Evolutionary conservation across 495 filamentous ascomycete genomes (phyloP).

Genomic region (Amphirosellinia nigrospora): DNA sequence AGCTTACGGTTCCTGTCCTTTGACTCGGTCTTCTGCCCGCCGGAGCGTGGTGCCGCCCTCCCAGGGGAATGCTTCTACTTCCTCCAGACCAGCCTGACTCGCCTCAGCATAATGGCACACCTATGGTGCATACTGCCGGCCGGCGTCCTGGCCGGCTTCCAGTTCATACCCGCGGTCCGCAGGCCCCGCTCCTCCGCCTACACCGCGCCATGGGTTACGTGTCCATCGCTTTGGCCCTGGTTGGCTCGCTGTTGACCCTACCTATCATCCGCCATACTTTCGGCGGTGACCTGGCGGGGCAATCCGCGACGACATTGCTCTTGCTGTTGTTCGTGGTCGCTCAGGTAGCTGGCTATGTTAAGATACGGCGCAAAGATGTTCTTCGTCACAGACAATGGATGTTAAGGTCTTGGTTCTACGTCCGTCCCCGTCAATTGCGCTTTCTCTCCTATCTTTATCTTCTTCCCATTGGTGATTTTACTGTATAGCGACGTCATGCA

Average conservation of each 20-base stretch:
- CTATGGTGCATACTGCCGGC: constrained; percentile 16
- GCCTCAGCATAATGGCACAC: constrained; percentile 12
- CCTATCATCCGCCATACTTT: constrained; percentile 15
- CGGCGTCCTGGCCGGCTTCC: constrained; percentile 3
- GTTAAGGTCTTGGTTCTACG: constrained; percentile 20
- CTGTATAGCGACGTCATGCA: not conserved
- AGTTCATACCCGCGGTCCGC: constrained; percentile 13
- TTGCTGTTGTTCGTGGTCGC: constrained; percentile 12
- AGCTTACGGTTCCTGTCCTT: not conserved
- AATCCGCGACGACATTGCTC: not conserved
- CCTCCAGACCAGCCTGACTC: not conserved
- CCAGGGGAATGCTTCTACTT: constrained; percentile 24
- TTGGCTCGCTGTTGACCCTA: not conserved
- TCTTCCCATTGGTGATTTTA: not conserved
- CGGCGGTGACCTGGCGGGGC: constrained; percentile 15
- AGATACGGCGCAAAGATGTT: not conserved
- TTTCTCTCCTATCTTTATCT: not conserved
- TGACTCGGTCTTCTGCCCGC: not conserved
- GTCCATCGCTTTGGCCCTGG: constrained; percentile 1
- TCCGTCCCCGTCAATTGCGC: not conserved
- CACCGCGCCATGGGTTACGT: constrained; percentile 7
- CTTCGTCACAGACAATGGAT: constrained; percentile 9
- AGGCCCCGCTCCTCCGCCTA: not conserved
- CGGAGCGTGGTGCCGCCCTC: not conserved
- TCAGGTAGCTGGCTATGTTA: constrained; percentile 6